Conservation (phyloP, 805 yeast species). For the Dipodascus geniculatus region DNA sequence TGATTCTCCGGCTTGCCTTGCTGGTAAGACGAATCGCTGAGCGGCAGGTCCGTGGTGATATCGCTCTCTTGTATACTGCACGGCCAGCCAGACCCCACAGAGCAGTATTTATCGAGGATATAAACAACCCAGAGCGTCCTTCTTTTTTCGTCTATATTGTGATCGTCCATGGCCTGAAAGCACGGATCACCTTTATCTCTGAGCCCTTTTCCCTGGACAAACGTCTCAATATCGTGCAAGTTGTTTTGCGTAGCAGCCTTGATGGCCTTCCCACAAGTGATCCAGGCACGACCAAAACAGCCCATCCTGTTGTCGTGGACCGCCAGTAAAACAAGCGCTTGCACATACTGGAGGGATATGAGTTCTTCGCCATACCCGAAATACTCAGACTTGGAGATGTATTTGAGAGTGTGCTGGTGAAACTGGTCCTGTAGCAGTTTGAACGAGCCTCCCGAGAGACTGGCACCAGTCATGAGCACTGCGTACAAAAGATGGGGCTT, state of each 20-base stretch:
- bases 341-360: conserved; percentile 15
- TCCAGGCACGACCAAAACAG: conserved; percentile 23
- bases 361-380: conserved; percentile 10
- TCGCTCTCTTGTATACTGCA: conserved; percentile 10
- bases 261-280: conserved; percentile 20
- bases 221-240: conserved; percentile 16
- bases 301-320: conserved; percentile 17
- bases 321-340: conserved; percentile 18
- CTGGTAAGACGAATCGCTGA: conserved; percentile 15
- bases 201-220: conserved; percentile 1
- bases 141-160: conserved; percentile 20
- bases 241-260: conserved; percentile 18
- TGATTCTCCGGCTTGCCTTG: conserved; percentile 8
- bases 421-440: conserved; percentile 10
- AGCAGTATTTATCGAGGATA: conserved; percentile 16
- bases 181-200: neutral
- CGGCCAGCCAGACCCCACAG: conserved; percentile 22
- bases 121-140: conserved; percentile 22
- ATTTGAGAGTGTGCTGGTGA: conserved; percentile 18
- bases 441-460: conserved; percentile 11
- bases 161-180: conserved; percentile 8
- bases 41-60: conserved; percentile 18
- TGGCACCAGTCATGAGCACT: conserved; percentile 21
- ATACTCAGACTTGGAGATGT: conserved; percentile 14
- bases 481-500: conserved; percentile 22